Conservation (phyloP, 1,139 yeast species). For the Lodderomyces beijingensis region DNA sequence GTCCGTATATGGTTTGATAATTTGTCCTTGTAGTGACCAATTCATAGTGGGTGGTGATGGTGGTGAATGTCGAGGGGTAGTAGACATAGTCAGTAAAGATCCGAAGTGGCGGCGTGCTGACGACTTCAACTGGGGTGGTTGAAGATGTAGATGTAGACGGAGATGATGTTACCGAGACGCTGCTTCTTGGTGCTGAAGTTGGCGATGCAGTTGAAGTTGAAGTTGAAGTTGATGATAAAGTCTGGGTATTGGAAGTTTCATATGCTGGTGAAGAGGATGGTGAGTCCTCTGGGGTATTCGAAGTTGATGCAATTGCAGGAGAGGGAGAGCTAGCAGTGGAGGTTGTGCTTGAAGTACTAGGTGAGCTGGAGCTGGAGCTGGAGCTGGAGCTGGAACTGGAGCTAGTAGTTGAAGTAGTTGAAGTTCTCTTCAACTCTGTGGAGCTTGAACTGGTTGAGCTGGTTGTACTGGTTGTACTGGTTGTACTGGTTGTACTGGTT, state of each 20-base stretch:
- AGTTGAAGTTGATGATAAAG: constrained; percentile 1
- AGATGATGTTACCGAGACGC: neutral
- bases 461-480: constrained; percentile 10
- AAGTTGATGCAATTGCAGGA: neutral
- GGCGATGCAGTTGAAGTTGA: constrained; percentile 1
- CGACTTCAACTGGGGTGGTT: too few species aligned
- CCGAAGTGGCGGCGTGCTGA: constrained; percentile 3
- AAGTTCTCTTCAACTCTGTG: constrained; percentile 8
- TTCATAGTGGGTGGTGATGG: constrained; percentile 11
- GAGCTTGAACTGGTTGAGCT: constrained; percentile 8
- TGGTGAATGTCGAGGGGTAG: constrained; percentile 11
- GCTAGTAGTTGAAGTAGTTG: constrained; percentile 7
- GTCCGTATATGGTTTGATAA: constrained; percentile 11
- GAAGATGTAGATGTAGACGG: constrained; percentile 5
- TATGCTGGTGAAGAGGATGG: too few species aligned
- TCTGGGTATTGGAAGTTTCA: constrained; percentile 2
- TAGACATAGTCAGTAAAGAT: constrained; percentile 9
- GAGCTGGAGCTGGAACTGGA: too few species aligned
- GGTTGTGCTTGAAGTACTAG: constrained; percentile 1
- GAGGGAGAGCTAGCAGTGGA: neutral
- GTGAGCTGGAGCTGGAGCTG: too few species aligned
- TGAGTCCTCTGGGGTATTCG: constrained; percentile 3
- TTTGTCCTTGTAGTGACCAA: constrained; percentile 10
- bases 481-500: constrained; percentile 10
- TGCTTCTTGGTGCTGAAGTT: constrained; percentile 4